Evolutionary conservation across 2,329 filamentous ascomycete species (phyloP), one percentile per base, ranked within the genome.

Genomic region (Penicillium sp.): DNA sequence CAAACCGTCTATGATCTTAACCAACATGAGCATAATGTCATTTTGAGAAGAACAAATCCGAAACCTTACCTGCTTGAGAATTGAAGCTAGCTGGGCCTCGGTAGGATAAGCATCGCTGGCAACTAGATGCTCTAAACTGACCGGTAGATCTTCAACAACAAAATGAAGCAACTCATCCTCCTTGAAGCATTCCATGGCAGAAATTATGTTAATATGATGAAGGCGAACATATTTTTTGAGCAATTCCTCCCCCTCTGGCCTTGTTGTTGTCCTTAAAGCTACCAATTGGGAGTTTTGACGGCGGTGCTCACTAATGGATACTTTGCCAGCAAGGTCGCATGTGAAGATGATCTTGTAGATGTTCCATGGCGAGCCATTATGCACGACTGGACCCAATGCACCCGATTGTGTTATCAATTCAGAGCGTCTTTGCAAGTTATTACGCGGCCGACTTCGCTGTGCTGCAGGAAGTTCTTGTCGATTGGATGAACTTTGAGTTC

Each of bases 1-100:
- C 33, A 66, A 41, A 29, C 63, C 55, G 54, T 63, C 41, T 47
- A 71, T 54, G 18, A 67, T 53, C 65, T 66, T 33, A 18, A 45
- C 25, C 47, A 23, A 41, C 50, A 29, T 37, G 23, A 47, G 29
- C 1, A 26, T 11, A 3, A 42, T 29, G 8, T 2, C 2, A 29
- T 9, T 6, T 29, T 9, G n/a, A 22, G 12, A 31, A 25, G 2
- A 1, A 22, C 11, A 18, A 22, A 27, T 35, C 33, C 42, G 43
- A 49, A 43, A 9, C 52, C 49, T 57, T 55, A 56, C 55, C 51
- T 60, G 50, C 48, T 33, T 55, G 46, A 57, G 14, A n/a, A 57
- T 58, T 8, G 48, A 51, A 46, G 57, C 58, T 25, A 66, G 50
- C 55, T 63, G 35, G 15, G 41, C 37, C 55, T 66, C 53, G 20